phyloP scores from a whole-genome alignment of 495 filamentous ascomycete species.

The Tuber brumale region DNA sequence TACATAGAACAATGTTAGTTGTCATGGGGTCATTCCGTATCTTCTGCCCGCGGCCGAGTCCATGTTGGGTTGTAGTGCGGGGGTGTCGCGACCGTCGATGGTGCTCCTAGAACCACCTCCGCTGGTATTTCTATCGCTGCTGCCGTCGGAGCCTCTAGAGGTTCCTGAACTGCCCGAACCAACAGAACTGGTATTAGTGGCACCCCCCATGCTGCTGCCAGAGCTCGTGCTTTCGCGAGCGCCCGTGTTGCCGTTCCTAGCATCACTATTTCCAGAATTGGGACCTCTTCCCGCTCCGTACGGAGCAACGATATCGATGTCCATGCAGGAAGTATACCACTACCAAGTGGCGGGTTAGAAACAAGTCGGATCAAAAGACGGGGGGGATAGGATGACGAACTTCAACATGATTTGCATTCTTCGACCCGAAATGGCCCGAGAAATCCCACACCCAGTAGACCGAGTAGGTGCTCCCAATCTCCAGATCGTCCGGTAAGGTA shows the following conservation, averaged over 20 bases:
- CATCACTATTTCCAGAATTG: not conserved
- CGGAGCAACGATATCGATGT: conserved; percentile 30
- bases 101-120: not conserved
- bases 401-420: conserved; percentile 15
- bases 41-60: not conserved
- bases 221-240: not conserved
- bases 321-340: conserved; percentile 37
- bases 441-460: conserved; percentile 36
- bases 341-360: conserved; percentile 9
- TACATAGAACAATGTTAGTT: not conserved
- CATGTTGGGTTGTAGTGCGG: not conserved
- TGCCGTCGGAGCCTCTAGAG: not conserved
- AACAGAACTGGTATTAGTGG: not conserved
- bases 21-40: not conserved
- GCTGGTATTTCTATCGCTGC: not conserved
- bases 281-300: not conserved
- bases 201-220: not conserved
- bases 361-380: not conserved
- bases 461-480: conserved; percentile 21
- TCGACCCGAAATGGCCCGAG: conserved; percentile 20
- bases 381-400: conserved; percentile 1
- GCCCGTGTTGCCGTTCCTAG: not conserved
- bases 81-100: not conserved
- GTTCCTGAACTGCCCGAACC: not conserved
- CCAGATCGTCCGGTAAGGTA: conserved; percentile 13